Conservation (phyloP, 371 early-diverging fungal species). For the Syncephalastrum contaminatum region DNA sequence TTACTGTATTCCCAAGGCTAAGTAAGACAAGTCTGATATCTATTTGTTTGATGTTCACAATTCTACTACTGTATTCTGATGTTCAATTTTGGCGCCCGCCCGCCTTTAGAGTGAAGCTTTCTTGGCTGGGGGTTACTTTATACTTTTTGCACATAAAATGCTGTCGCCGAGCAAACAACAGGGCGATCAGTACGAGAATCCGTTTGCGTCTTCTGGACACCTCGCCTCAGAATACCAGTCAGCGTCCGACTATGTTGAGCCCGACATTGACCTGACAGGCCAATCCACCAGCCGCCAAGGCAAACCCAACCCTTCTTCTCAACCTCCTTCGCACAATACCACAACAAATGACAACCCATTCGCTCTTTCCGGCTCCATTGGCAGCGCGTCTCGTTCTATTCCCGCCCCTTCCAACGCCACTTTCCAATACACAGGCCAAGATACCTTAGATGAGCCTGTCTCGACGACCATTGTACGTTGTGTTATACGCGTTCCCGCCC, state of each 20-base stretch:
- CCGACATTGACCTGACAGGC: constrained; percentile 30
- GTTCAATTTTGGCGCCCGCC: too few relatives aligned
- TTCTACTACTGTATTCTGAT: too few relatives aligned
- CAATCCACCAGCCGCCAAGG: constrained; percentile 19
- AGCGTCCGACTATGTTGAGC: constrained; percentile 21
- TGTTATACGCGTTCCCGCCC: not conserved
- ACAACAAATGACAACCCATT: constrained; percentile 16
- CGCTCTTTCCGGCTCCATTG: constrained; percentile 25
- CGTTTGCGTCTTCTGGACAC: constrained; percentile 13
- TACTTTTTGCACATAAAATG: constrained; percentile 5
- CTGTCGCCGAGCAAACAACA: constrained; percentile 15
- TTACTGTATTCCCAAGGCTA: too few relatives aligned
- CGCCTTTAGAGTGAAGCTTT: too few relatives aligned
- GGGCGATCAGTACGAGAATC: constrained; percentile 17
- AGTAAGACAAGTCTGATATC: too few relatives aligned
- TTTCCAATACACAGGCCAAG: constrained; percentile 28
- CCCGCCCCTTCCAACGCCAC: constrained; percentile 5
- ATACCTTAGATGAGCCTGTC: constrained; percentile 95
- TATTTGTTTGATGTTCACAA: too few relatives aligned
- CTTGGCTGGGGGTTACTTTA: too few relatives aligned
- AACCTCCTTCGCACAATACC: constrained; percentile 5
- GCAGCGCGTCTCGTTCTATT: constrained; percentile 7
- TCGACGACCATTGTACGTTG: constrained; percentile 72
- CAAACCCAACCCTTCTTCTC: not conserved
- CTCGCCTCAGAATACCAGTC: too few relatives aligned